Conservation (phyloP, 2,329 filamentous ascomycete species). For the Neospermospora avenae region DNA sequence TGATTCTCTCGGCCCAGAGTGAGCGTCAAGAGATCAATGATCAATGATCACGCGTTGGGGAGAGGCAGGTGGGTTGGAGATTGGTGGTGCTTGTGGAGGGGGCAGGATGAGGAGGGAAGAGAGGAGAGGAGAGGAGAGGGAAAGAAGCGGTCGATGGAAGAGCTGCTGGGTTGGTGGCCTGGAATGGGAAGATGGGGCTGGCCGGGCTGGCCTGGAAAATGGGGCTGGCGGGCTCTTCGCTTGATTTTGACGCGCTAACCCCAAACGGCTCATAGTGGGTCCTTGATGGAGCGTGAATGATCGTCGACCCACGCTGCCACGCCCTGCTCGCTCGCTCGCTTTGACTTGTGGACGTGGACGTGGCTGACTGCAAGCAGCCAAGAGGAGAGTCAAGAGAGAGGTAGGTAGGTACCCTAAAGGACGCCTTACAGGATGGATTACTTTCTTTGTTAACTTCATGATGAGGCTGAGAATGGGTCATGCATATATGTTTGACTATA, state of each 20-base stretch:
- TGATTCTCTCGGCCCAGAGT: slow-evolving; percentile 17
- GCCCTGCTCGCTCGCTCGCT: background rate
- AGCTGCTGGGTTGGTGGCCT: background rate
- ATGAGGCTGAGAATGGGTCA: too few relatives aligned
- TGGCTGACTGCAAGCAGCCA: too few relatives aligned
- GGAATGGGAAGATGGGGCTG: background rate
- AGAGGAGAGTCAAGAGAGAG: too few relatives aligned
- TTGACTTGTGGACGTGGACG: too few relatives aligned
- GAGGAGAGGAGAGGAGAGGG: slow-evolving; percentile 23
- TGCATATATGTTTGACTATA: too few relatives aligned
- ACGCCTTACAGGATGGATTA: too few relatives aligned
- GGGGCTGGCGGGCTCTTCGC: background rate
- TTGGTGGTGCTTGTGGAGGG: slow-evolving; percentile 14
- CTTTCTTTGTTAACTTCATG: too few relatives aligned
- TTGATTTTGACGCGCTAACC: background rate
- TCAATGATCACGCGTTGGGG: slow-evolving; percentile 15
- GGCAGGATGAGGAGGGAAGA: slow-evolving; percentile 17
- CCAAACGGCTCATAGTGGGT: background rate
- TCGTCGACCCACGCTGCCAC: background rate
- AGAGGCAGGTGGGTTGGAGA: slow-evolving; percentile 4
- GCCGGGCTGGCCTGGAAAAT: background rate
- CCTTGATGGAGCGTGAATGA: background rate
- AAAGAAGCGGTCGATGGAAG: slow-evolving; percentile 10
- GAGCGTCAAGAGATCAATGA: slow-evolving; percentile 15
- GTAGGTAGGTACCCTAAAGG: too few relatives aligned